Base-by-base conservation (phyloP, 2,329 filamentous ascomycete species). In the Paradendryphiella salina region DNA sequence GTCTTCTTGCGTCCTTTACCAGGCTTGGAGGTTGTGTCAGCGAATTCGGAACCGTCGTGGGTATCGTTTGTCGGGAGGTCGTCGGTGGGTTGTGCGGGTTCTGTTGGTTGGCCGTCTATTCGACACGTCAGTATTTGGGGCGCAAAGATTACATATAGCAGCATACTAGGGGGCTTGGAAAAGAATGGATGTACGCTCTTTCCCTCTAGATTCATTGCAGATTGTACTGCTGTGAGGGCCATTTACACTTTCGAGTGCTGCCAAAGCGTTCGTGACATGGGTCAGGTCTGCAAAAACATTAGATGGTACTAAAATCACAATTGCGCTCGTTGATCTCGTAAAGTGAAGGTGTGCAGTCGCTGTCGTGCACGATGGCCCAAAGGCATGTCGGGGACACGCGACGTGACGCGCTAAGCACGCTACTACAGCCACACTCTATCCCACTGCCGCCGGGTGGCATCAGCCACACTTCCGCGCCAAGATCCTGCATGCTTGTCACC, bases 111-210 rank as follows among this genome's bases (percentile, higher is more conserved):
- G 11, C 49, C 54, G 49, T 54, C 68, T 68, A 39, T 1, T 14
- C 0, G 13, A 17, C 2, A 6, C 8, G 32, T 64, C 18, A 64
- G 52, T 28, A 15, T 14, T 23, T 21, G 15, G 7, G 14, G 14
- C 23, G 15, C 13, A 3, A 11, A 26, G 6, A 18, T 18, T 17
- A 14, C 6, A 8, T 17, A 8, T 10, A 13, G 11, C 20, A 9
- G 23, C 62, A 43, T 61, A 70, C 67, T 63, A 3, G 44, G 32
- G 11, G 62, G 53, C 47, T 71, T 73, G 20, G 66, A 56, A 49
- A 75, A 75, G 64, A 75, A 75, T 21, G 73, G 72, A 56, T 75
- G 73, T 41, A 74, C 46, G 54, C 46, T 60, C 54, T 72, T 61
- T 40, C 66, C 62, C 46, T 71, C 72, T 32, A 70, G 57, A 65